These are phyloP conservation scores for Haplosporangium sp. DNA, from an alignment of 371 early-diverging fungal genomes.

Conservation along the genomic window DNA sequence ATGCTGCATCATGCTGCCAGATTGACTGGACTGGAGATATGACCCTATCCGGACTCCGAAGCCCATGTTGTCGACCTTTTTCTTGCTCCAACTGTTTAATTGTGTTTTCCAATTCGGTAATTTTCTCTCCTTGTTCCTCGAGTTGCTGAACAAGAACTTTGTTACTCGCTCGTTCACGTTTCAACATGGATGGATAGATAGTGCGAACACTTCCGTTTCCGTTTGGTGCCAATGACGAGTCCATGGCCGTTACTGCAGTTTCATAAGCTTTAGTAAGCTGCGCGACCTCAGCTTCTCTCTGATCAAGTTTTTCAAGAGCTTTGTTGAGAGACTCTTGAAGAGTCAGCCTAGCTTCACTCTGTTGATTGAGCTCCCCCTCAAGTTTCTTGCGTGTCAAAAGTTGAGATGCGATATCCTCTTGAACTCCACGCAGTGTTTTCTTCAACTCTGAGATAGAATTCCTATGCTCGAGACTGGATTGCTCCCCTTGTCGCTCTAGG, in stretches of 20 bases:
- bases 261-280: constrained; percentile 52
- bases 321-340: constrained; percentile 22
- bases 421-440: constrained; percentile 34
- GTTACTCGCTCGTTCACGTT: constrained; percentile 54
- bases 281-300: constrained; percentile 29
- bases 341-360: constrained; percentile 13
- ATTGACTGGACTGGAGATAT: constrained; percentile 36
- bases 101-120: constrained; percentile 44
- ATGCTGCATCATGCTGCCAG: constrained; percentile 19
- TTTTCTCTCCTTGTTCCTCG: constrained; percentile 56
- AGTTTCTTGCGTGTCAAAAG: constrained; percentile 36
- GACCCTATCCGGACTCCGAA: constrained; percentile 43
- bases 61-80: constrained; percentile 25
- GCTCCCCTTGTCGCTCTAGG: constrained; percentile 38
- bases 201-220: constrained; percentile 45
- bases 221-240: constrained; percentile 19
- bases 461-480: constrained; percentile 25
- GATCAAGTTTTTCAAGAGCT: constrained; percentile 33
- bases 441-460: constrained; percentile 40
- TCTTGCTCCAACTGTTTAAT: constrained; percentile 47
- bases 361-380: constrained; percentile 34
- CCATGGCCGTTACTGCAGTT: constrained; percentile 47
- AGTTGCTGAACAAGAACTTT: constrained; percentile 51
- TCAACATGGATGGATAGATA: constrained; percentile 54
- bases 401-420: constrained; percentile 48